Evolutionary conservation across 768 basidiomycete genomes (phyloP).

Genomic region (Paxillus involutus): DNA sequence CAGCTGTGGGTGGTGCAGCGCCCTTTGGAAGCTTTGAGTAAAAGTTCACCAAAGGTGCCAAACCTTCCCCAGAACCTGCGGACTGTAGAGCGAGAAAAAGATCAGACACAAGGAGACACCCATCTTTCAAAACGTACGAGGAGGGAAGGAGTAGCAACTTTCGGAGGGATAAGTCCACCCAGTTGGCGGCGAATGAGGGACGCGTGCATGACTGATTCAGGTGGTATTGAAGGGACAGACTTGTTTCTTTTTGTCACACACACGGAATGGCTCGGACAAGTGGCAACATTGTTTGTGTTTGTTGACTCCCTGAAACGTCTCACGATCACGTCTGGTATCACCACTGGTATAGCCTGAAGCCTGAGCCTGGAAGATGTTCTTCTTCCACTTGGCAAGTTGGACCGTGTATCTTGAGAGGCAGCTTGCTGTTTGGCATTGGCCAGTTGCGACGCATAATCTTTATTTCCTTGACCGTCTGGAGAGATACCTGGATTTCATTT

Average conservation of each 20-base stretch:
- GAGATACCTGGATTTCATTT: not conserved
- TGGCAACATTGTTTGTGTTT: constrained; percentile 8
- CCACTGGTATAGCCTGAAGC: no score
- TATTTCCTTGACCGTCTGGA: not conserved
- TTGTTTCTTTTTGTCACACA: not conserved
- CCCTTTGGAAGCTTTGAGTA: constrained; percentile 98
- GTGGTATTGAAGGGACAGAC: not conserved
- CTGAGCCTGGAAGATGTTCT: no score
- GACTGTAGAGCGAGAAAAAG: constrained; percentile 48
- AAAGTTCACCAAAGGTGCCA: constrained; percentile 86
- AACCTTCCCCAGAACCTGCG: constrained; percentile 77
- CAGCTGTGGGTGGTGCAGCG: constrained; percentile 55
- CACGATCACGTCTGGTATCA: constrained; percentile 23
- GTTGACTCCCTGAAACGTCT: constrained; percentile 11
- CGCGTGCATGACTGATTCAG: constrained; percentile 63
- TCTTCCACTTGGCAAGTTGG: no score
- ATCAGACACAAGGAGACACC: not conserved
- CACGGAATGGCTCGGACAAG: constrained; percentile 23
- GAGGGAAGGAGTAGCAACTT: constrained; percentile 88
- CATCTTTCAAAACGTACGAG: constrained; percentile 49
- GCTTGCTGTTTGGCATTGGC: not conserved
- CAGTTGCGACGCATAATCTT: not conserved
- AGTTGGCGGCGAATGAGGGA: constrained; percentile 85
- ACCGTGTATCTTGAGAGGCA: no score
- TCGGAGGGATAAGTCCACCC: constrained; percentile 85